Evolutionary conservation across 2,329 filamentous ascomycete species (phyloP).

Genomic region (Amylocarpus encephaloides): DNA sequence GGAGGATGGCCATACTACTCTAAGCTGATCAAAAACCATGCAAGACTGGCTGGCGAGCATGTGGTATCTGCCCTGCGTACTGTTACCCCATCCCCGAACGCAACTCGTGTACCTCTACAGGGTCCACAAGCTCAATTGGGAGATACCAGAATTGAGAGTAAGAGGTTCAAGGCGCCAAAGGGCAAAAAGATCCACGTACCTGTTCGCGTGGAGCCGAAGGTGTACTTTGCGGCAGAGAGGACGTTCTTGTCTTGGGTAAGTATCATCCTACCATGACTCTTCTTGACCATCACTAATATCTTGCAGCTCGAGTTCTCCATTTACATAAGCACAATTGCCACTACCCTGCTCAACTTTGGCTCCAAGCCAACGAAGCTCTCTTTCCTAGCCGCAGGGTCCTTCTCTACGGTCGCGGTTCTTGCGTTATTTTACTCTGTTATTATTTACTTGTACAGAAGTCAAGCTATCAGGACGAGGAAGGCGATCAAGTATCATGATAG

Average conservation of each 20-base stretch:
- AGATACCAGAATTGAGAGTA: constrained; percentile 47
- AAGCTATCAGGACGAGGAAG: constrained; percentile 73
- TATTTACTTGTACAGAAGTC: constrained; percentile 83
- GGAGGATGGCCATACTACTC: constrained; percentile 72
- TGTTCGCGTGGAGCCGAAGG: constrained; percentile 92
- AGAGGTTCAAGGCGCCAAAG: constrained; percentile 65
- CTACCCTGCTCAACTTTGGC: constrained; percentile 78
- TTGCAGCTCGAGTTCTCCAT: constrained; percentile 86
- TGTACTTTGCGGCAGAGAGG: constrained; percentile 92
- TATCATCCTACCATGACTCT: constrained; percentile 7
- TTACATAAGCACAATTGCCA: constrained; percentile 82
- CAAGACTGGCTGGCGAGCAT: constrained; percentile 16
- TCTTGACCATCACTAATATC: constrained; percentile 14
- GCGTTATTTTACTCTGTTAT: constrained; percentile 77
- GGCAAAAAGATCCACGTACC: constrained; percentile 94
- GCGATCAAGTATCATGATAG: constrained; percentile 91
- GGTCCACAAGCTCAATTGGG: constrained; percentile 49
- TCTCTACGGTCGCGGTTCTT: constrained; percentile 73
- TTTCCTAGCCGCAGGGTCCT: constrained; percentile 66
- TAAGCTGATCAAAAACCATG: constrained; percentile 44
- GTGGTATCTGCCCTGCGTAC: constrained; percentile 12
- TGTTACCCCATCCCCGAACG: constrained; percentile 15
- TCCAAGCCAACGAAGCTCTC: constrained; percentile 48
- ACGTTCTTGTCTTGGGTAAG: constrained; percentile 91
- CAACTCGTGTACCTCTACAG: constrained; percentile 45